Percentiles rank a stretch among this genome's conserved stretches.
Evolutionary conservation across 176 grass and related monocot genomes (phyloP).

Genomic region (maize (Zea mays)): Zm-B73-REFERENCE-NAM-5.0 NC_050098.1:177979001-177979500

Average conservation of each 20-base stretch:
- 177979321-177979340: constrained; percentile 29
- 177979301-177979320: not conserved
- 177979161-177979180: not conserved
- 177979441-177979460: constrained; percentile 2
- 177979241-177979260: not conserved
- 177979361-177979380: constrained; percentile 21
- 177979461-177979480: not conserved
- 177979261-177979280: not conserved
- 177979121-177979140: not conserved
- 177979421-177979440: not conserved
- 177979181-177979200: not conserved
- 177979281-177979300: not conserved
- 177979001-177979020: not conserved
- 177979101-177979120: not conserved
- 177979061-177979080: not conserved
- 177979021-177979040: not conserved
- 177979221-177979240: not conserved
- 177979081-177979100: not conserved
- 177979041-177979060: not conserved
- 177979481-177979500: not conserved
- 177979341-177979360: too few relatives aligned
- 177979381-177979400: constrained; percentile 36
- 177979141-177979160: not conserved
- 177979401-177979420: constrained; percentile 42
- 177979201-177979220: not conserved